Percentiles rank a stretch among this genome's conserved stretches.
These are phyloP conservation scores for Elsinoe arachidis DNA, from an alignment of 2,329 filamentous ascomycete species.

Conservation along the genomic window DNA sequence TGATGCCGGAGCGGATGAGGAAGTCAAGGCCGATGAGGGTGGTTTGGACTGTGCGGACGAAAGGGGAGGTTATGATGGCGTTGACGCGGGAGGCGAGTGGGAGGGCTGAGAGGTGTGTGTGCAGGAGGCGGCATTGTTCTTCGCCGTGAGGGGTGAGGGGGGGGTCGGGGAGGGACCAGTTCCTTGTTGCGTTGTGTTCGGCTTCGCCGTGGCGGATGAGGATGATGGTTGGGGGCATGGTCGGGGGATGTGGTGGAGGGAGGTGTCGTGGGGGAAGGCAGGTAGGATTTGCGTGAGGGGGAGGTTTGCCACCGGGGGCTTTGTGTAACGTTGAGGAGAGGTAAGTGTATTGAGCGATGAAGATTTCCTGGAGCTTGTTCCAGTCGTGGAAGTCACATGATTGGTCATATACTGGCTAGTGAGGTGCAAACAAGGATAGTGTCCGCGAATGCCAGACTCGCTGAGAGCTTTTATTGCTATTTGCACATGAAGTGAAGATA, in stretches of 20 bases:
- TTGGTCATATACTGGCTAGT: too few relatives aligned
- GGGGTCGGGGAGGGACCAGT: conserved; percentile 36
- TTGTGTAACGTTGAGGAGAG: too few relatives aligned
- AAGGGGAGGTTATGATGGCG: conserved; percentile 54
- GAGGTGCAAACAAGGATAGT: too few relatives aligned
- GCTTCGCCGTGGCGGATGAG: conserved; percentile 35
- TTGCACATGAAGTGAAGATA: neutral
- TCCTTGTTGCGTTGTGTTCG: conserved; percentile 17
- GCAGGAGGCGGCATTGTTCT: conserved; percentile 34
- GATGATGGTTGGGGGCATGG: conserved; percentile 37
- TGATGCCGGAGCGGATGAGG: conserved; percentile 47
- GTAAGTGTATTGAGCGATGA: too few relatives aligned
- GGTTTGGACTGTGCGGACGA: conserved; percentile 58
- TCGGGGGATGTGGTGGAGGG: neutral
- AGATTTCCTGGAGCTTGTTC: too few relatives aligned
- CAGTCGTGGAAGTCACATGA: too few relatives aligned
- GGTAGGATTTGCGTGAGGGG: neutral
- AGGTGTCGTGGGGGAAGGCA: neutral
- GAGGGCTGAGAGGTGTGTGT: conserved; percentile 29
- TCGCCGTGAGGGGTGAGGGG: conserved; percentile 34
- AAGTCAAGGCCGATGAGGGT: conserved; percentile 50
- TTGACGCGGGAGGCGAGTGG: conserved; percentile 38
- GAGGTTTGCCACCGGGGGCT: neutral
- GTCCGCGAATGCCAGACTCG: neutral
- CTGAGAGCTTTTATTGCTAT: neutral